These are phyloP conservation scores for Incumbomyces delicatus DNA, from an alignment of 2,329 filamentous ascomycete genomes.

Conservation along the genomic window DNA sequence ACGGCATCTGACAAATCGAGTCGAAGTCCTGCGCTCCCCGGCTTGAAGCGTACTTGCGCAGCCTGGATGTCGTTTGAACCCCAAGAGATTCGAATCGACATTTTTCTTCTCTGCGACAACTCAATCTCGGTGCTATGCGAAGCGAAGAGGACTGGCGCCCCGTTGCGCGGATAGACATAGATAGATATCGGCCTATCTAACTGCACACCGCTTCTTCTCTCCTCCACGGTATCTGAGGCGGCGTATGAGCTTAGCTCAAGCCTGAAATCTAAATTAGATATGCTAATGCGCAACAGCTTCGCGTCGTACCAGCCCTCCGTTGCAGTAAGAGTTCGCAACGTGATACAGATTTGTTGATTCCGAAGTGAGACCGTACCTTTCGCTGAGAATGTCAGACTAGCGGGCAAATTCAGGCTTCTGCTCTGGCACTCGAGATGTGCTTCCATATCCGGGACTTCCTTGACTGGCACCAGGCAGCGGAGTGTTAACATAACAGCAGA, in stretches of 20 bases:
- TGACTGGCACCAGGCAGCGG: not conserved
- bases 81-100: slow-evolving; percentile 59
- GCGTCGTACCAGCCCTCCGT: slow-evolving; percentile 18
- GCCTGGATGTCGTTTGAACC: slow-evolving; percentile 57
- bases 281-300: slow-evolving; percentile 12
- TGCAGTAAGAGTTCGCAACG: slow-evolving; percentile 12
- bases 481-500: not conserved
- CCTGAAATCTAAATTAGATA: slow-evolving; percentile 16
- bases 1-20: slow-evolving; percentile 44
- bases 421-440: not conserved
- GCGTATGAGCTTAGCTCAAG: slow-evolving; percentile 6
- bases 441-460: not conserved
- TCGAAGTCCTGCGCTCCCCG: slow-evolving; percentile 51
- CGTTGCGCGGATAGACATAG: slow-evolving; percentile 15
- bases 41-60: slow-evolving; percentile 44
- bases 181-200: slow-evolving; percentile 6
- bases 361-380: slow-evolving; percentile 33
- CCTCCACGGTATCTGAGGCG: not conserved
- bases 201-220: not conserved
- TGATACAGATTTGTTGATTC: slow-evolving; percentile 42
- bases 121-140: slow-evolving; percentile 61
- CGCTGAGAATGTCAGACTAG: not conserved
- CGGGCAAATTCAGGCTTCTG: not conserved
- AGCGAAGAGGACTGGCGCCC: slow-evolving; percentile 39
- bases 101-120: slow-evolving; percentile 65